phyloP scores from a whole-genome alignment of 306 rosid species.

The Vigna trinervia region DNA sequence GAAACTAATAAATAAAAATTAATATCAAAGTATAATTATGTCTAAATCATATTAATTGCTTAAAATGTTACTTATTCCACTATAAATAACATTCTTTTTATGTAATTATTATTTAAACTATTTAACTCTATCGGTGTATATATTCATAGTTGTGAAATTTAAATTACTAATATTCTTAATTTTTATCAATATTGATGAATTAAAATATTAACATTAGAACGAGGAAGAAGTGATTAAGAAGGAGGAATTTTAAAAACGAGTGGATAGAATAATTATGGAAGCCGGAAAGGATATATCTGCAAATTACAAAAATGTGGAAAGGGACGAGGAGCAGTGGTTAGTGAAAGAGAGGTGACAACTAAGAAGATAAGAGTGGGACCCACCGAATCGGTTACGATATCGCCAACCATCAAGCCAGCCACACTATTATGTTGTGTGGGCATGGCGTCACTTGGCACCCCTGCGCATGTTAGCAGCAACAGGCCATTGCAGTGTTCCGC shows the following conservation, averaged over 20 bases:
- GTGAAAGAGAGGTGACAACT: not conserved
- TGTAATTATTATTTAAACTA: too few species aligned
- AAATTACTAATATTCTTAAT: too few species aligned
- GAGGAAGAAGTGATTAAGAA: not conserved
- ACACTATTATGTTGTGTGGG: conserved; percentile 33
- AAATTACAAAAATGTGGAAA: not conserved
- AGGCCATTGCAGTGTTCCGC: conserved; percentile 35
- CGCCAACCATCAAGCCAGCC: not conserved
- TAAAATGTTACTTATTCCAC: too few species aligned
- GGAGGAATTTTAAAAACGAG: not conserved
- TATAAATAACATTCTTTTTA: too few species aligned
- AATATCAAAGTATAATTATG: too few species aligned
- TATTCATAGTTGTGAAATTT: too few species aligned
- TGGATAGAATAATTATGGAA: not conserved
- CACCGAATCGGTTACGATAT: conserved; percentile 22
- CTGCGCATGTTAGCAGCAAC: conserved; percentile 56
- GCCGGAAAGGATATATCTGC: not conserved
- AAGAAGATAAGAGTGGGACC: conserved; percentile 38
- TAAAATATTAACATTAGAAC: too few species aligned
- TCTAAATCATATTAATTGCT: too few species aligned
- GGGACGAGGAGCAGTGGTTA: not conserved
- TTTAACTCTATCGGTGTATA: too few species aligned
- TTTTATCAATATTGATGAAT: too few species aligned
- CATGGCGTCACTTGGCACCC: conserved; percentile 54
- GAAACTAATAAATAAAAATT: too few species aligned